phyloP scores from a whole-genome alignment of 2,329 filamentous ascomycete genomes.

The Torrubiella hemipterigena region DNA sequence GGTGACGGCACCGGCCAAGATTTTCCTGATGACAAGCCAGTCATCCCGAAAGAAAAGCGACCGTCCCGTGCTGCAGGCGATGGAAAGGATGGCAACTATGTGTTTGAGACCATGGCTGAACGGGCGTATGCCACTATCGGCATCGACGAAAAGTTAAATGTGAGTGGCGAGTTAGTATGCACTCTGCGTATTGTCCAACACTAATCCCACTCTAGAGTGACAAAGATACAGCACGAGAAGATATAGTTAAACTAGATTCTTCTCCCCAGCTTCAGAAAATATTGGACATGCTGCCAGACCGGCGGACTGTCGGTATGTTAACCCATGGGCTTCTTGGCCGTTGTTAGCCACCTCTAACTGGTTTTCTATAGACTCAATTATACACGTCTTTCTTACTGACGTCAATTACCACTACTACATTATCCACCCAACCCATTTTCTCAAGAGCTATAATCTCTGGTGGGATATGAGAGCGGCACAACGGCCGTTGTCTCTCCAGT shows the following conservation, averaged over 20 bases:
- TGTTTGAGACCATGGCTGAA: conserved; percentile 11
- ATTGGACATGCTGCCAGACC: conserved; percentile 12
- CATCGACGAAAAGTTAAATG: conserved; percentile 6
- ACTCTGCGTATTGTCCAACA: not conserved
- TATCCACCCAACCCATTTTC: conserved; percentile 16
- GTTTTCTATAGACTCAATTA: conserved; percentile 13
- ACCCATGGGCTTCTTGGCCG: too few species aligned
- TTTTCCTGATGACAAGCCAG: not conserved
- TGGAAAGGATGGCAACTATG: conserved; percentile 2
- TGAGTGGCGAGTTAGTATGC: too few species aligned
- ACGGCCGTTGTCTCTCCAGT: conserved; percentile 14
- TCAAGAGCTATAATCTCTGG: conserved; percentile 18
- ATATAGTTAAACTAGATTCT: conserved; percentile 10
- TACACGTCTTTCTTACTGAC: conserved; percentile 16
- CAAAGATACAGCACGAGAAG: conserved; percentile 7
- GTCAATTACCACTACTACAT: conserved; percentile 22
- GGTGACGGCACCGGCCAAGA: conserved; percentile 4
- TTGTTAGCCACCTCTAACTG: not conserved
- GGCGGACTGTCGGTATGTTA: conserved; percentile 15
- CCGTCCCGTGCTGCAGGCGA: conserved; percentile 1
- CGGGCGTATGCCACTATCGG: conserved; percentile 12
- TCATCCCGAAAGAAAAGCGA: not conserved
- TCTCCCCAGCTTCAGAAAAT: conserved; percentile 12
- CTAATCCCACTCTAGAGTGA: conserved; percentile 7
- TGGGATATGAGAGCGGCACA: conserved; percentile 13